Evolutionary conservation across 129 eudicot species (phyloP).

Genomic region (Oenanthe sinensis): DNA sequence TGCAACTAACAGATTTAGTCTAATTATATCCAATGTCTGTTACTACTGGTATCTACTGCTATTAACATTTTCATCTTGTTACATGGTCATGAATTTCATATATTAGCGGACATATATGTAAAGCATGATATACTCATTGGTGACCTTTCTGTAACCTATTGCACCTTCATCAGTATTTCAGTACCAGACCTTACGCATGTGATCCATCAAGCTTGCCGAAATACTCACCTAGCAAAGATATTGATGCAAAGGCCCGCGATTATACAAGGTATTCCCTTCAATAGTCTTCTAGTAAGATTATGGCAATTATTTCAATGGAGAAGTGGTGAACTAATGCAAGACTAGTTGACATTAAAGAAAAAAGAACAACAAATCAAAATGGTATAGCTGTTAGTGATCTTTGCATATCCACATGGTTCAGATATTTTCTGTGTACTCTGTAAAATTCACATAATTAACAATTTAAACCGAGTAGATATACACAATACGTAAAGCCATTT

Average conservation of each 20-base stretch:
- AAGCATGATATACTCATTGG: constrained; percentile 2
- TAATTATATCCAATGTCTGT: neutral
- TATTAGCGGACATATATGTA: neutral
- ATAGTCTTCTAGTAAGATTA: neutral
- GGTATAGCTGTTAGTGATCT: neutral
- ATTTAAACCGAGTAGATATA: neutral
- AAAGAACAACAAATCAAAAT: neutral
- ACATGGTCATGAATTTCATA: neutral
- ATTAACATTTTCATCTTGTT: neutral
- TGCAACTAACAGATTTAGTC: neutral
- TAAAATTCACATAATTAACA: neutral
- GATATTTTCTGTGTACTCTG: neutral
- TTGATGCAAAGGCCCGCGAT: constrained; percentile 62
- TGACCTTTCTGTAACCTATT: constrained; percentile 18
- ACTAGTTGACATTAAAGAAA: neutral
- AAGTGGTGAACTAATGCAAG: neutral
- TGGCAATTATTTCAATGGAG: neutral
- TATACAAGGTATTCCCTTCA: constrained; percentile 24
- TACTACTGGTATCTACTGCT: neutral
- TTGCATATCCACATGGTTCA: neutral
- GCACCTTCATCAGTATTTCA: constrained; percentile 50
- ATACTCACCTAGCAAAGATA: constrained; percentile 88
- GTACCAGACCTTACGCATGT: constrained; percentile 61
- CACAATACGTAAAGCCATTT: neutral
- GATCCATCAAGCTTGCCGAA: constrained; percentile 78